A percentile compares a stretch with the other conserved stretches of the same genome.
phyloP scores from a whole-genome alignment of 2,329 filamentous ascomycete species.

The Sclerotinia nivalis region DNA sequence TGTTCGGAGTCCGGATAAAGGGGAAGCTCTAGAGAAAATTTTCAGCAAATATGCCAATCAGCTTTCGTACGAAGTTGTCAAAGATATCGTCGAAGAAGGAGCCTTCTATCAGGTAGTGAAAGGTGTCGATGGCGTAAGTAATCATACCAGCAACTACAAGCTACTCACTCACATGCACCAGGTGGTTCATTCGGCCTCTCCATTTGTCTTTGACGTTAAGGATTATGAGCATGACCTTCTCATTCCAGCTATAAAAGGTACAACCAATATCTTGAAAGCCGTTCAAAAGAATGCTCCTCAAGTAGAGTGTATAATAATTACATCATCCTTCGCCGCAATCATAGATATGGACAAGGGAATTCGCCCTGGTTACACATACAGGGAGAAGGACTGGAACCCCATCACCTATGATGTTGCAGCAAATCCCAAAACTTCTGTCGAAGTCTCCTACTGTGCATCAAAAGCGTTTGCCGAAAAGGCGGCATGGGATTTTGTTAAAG shows the following conservation, averaged over 20 bases:
- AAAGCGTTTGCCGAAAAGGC: constrained; percentile 68
- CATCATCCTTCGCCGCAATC: constrained; percentile 64
- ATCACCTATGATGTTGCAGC: constrained; percentile 49
- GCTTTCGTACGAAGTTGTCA: constrained; percentile 54
- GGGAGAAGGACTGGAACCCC: constrained; percentile 56
- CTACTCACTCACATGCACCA: constrained; percentile 17
- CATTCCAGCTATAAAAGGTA: constrained; percentile 55
- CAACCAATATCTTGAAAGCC: constrained; percentile 50
- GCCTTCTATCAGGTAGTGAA: constrained; percentile 62
- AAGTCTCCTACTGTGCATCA: constrained; percentile 39
- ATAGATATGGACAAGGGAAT: constrained; percentile 54
- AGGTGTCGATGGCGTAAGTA: constrained; percentile 64
- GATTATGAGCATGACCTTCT: constrained; percentile 47
- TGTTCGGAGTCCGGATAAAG: constrained; percentile 49
- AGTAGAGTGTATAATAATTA: constrained; percentile 49
- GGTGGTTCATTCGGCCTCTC: constrained; percentile 70
- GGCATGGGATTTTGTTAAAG: constrained; percentile 61
- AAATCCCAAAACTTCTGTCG: constrained; percentile 22
- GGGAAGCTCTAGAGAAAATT: constrained; percentile 45
- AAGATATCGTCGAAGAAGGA: constrained; percentile 67
- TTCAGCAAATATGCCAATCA: constrained; percentile 43
- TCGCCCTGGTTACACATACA: constrained; percentile 50
- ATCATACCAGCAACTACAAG: not conserved
- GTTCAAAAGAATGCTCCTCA: constrained; percentile 45
- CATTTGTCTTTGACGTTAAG: constrained; percentile 41